Evolutionary conservation across 2,329 filamentous ascomycete species (phyloP), one percentile per base, ranked within the genome.

Genomic region (Plectosphaerella plurivora): DNA sequence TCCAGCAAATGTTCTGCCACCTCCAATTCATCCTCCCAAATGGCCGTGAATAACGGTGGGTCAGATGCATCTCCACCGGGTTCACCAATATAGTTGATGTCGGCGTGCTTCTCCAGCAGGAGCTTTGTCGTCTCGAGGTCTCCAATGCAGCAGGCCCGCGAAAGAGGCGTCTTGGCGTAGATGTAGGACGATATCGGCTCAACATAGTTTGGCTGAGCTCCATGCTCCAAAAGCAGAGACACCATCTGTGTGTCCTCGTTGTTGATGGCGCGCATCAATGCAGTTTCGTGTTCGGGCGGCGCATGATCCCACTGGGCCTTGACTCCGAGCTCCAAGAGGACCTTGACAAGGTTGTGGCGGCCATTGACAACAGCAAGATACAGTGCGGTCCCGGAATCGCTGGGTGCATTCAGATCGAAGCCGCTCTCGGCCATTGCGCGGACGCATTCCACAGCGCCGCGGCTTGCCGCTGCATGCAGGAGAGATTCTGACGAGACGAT

Each of bases 211-310:
- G 39, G 22, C 14, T 49, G 5, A 1, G 49, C 52, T 5, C 52
- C 52, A 14, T 51, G 4, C 7, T 54, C 20, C 7, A 54, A 39
- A 11, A 54, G 52, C 24, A 39, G 25, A 39, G 37, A 39, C 42
- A 45, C 37, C 15, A 45, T 14, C 5, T 45, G 15, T 9, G 8
- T 18, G 18, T 45, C 12, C 6, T 18, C n/a, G n/a, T 14, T 18
- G 22, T 45, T 45, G 42, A 45, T 18, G 20, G 42, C 42, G 42
- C 42, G 12, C 42, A 22, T 45, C 15, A 45, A 18, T 7, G 8
- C 15, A 3, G 37, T n/a, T 7, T 39, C 37, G 3, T 14, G 9
- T 2, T 14, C 37, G 15, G 37, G 37, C 15, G 37, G 37, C 16
- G 37, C 37, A 15, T n/a, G 37, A 5, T 15, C 16, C 37, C 14